Evolutionary conservation across 2,329 filamentous ascomycete species (phyloP), one percentile per base, ranked within the genome.

Genomic region (Ophiostoma australiae): DNA sequence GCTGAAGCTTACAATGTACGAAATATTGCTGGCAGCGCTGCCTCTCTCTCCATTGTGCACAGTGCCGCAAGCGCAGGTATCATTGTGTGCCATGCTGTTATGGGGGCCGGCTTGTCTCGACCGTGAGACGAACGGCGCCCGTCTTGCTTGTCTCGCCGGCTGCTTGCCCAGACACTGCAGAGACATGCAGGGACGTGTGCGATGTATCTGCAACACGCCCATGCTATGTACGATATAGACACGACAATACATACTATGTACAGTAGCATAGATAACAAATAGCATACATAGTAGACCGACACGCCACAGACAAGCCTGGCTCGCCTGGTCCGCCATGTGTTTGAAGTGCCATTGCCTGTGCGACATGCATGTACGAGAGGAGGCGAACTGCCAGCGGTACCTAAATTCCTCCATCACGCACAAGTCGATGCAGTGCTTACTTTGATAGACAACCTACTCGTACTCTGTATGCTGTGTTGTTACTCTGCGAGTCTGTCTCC

Each of bases 71-170:
- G 48, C 44, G 6, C 17, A n/a, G 4, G 4, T 55, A 17, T 27
- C 52, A 13, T 58, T 58, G 52, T 58, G 23, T 58, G 27, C 17
- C 27, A 6, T 35, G 27, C 20, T 61, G 27, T 10, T 58, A n/a
- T 13, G 37, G 20, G 20, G 55, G 23, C 58, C 58, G 58, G 27
- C 58, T 63, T 63, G 58, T 33, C 23, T 58, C 15, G 11, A 23
- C 58, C 23, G 58, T 63, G 58, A 58, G n/a, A 63, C 58, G 58
- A 63, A 63, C 58, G 27, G 27, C 15, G 58, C 27, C 27, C n/a
- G 23, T 63, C 4, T 63, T 33, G 58, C 15, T 15, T 63, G 58
- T 33, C 27, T 63, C 52, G 4, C 23, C 23, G 52, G 23, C 52
- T n/a, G n/a, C 17, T 58, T 3, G 44, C 44, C 52, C 52, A 58